A percentile compares a stretch with the other conserved stretches of the same genome.
phyloP scores from a whole-genome alignment of 192 early-diverging fungal genomes.

The Coemansia sp. region DNA sequence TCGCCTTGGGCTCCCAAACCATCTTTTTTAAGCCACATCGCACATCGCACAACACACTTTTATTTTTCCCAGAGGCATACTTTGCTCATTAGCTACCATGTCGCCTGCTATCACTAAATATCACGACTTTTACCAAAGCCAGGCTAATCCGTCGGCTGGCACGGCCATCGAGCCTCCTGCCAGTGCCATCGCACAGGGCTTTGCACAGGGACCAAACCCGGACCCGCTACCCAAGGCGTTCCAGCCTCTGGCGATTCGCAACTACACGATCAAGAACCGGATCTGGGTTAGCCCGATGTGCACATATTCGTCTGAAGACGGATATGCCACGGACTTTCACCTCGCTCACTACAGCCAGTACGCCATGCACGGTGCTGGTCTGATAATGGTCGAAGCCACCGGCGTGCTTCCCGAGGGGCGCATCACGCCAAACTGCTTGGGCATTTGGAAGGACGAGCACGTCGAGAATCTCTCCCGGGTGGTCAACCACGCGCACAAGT shows the following conservation, averaged over 20 bases:
- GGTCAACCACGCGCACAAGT: slow-evolving; percentile 63
- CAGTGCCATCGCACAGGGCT: slow-evolving; percentile 39
- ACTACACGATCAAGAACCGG: slow-evolving; percentile 73
- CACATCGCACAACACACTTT: too few species aligned
- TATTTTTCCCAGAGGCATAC: too few species aligned
- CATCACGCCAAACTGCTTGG: slow-evolving; percentile 73
- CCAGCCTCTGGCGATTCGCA: slow-evolving; percentile 67
- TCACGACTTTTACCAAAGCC: slow-evolving; percentile 31
- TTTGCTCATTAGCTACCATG: too few species aligned
- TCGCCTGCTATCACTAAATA: slow-evolving; percentile 12
- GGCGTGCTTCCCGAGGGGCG: slow-evolving; percentile 76
- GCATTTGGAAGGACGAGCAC: slow-evolving; percentile 84
- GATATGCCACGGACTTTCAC: slow-evolving; percentile 68
- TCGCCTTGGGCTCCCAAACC: too few species aligned
- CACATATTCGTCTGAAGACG: slow-evolving; percentile 72
- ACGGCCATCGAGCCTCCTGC: slow-evolving; percentile 32
- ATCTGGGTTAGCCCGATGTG: slow-evolving; percentile 83
- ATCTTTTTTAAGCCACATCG: too few species aligned
- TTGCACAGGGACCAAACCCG: slow-evolving; percentile 12
- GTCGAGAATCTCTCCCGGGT: slow-evolving; percentile 52
- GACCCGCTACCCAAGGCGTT: slow-evolving; percentile 59
- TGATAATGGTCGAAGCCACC: slow-evolving; percentile 78
- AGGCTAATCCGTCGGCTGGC: slow-evolving; percentile 28
- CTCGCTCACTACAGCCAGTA: slow-evolving; percentile 64
- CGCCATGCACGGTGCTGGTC: slow-evolving; percentile 76